phyloP scores from a whole-genome alignment of 2,329 filamentous ascomycete species.

The Botrytis aclada region DNA sequence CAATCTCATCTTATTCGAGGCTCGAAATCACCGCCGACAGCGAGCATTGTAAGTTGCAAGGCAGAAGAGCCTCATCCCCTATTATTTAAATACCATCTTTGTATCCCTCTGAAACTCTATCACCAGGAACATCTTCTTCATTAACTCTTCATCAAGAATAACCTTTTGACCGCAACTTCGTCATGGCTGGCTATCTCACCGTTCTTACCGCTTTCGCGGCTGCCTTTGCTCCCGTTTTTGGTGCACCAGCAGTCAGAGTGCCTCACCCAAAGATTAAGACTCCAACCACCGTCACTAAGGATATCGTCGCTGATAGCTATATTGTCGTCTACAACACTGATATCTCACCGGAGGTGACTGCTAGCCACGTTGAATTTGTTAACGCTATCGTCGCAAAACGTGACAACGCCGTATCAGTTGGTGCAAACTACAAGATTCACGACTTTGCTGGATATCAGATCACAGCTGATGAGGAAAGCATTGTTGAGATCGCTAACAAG shows the following conservation, averaged over 20 bases:
- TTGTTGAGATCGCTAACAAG: conserved; percentile 33
- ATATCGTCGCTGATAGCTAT: conserved; percentile 55
- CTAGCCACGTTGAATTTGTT: conserved; percentile 49
- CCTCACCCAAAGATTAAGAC: conserved; percentile 30
- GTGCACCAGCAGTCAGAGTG: conserved; percentile 25
- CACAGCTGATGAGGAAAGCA: conserved; percentile 30
- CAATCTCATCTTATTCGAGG: neutral
- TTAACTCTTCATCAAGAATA: neutral
- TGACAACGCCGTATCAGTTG: conserved; percentile 44
- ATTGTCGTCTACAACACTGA: conserved; percentile 63
- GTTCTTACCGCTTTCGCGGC: conserved; percentile 34
- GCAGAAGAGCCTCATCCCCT: neutral
- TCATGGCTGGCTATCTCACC: conserved; percentile 32
- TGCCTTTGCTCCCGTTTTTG: conserved; percentile 31
- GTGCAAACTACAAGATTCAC: conserved; percentile 31
- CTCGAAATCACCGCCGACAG: neutral
- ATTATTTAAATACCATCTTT: conserved; percentile 5
- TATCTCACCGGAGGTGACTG: conserved; percentile 48
- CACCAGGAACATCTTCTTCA: conserved; percentile 4
- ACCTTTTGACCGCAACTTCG: conserved; percentile 13
- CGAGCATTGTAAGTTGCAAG: neutral
- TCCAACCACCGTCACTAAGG: conserved; percentile 47
- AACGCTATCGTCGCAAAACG: conserved; percentile 52
- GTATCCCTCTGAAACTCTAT: neutral
- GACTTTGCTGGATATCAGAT: conserved; percentile 34